phyloP scores from a whole-genome alignment of 2,329 filamentous ascomycete genomes.

The Xylariaceae sp. region DNA sequence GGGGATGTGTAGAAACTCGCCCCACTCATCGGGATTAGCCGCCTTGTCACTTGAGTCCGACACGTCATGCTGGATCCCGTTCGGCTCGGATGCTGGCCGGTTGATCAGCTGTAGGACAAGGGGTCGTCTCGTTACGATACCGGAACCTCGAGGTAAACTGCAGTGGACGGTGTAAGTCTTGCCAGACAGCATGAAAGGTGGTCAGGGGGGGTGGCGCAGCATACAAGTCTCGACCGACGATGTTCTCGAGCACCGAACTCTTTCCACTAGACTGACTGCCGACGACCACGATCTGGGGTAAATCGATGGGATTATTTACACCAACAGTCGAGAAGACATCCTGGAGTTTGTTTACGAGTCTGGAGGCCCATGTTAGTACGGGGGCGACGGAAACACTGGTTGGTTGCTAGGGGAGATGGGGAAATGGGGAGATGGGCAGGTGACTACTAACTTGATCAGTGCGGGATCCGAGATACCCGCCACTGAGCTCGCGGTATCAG shows the following conservation, averaged over 20 bases:
- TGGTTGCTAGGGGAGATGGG: conserved; percentile 22
- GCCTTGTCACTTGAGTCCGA: conserved; percentile 70
- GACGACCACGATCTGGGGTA: conserved; percentile 96
- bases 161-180: conserved; percentile 4
- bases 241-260: conserved; percentile 98
- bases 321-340: conserved; percentile 99
- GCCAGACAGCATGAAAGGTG: not conserved
- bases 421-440: not conserved
- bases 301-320: conserved; percentile 97
- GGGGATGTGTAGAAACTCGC: conserved; percentile 96
- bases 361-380: conserved; percentile 35
- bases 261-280: conserved; percentile 99
- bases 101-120: conserved; percentile 98
- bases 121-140: conserved; percentile 93
- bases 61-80: conserved; percentile 66
- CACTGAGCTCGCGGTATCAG: conserved; percentile 36
- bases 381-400: conserved; percentile 3
- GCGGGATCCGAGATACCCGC: conserved; percentile 62
- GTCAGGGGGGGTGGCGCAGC: conserved; percentile 35
- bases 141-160: conserved; percentile 92
- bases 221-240: conserved; percentile 97
- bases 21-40: conserved; percentile 93
- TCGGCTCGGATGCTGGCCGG: conserved; percentile 61
- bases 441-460: conserved; percentile 53
- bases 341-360: conserved; percentile 96